These are phyloP conservation scores for Neofusicoccum laricinum DNA, from an alignment of 2,329 filamentous ascomycete species.

Conservation along the genomic window DNA sequence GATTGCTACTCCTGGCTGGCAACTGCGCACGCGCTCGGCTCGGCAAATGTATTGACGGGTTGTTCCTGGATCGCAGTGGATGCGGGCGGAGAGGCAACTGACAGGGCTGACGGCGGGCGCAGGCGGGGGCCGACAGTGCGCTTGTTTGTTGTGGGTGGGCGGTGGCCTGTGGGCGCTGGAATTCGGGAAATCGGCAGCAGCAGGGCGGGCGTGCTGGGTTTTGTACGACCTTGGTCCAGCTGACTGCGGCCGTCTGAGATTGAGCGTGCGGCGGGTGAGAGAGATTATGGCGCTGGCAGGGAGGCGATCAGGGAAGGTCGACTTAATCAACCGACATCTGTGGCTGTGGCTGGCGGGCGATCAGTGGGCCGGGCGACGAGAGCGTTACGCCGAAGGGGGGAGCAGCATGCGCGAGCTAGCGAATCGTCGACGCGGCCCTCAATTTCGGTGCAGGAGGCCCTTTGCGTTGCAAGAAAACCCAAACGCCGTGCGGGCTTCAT, in stretches of 20 bases:
- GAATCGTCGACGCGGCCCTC: neutral
- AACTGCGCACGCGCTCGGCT: neutral
- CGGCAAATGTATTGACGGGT: conserved; percentile 1
- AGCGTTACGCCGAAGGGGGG: neutral
- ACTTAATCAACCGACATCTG: neutral
- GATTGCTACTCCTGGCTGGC: neutral
- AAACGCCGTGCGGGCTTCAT: no score
- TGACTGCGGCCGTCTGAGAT: neutral
- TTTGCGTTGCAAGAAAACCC: neutral
- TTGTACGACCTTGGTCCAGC: neutral
- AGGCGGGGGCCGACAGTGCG: conserved; percentile 10
- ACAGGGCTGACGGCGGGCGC: neutral
- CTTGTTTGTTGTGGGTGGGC: conserved; percentile 4
- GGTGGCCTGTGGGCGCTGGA: conserved; percentile 5
- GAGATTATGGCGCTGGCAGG: conserved; percentile 5
- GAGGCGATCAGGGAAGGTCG: neutral
- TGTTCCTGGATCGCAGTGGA: neutral
- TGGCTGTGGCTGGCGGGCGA: conserved; percentile 4
- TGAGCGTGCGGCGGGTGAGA: neutral
- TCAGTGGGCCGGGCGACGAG: neutral
- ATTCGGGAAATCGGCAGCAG: neutral
- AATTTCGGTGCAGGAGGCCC: neutral
- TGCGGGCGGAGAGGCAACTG: neutral
- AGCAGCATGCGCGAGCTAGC: neutral
- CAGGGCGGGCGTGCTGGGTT: neutral